A percentile compares a stretch with the other conserved stretches of the same genome.
These are phyloP conservation scores for Aureobasidium sp. DNA, from an alignment of 2,329 filamentous ascomycete species.

Conservation along the genomic window DNA sequence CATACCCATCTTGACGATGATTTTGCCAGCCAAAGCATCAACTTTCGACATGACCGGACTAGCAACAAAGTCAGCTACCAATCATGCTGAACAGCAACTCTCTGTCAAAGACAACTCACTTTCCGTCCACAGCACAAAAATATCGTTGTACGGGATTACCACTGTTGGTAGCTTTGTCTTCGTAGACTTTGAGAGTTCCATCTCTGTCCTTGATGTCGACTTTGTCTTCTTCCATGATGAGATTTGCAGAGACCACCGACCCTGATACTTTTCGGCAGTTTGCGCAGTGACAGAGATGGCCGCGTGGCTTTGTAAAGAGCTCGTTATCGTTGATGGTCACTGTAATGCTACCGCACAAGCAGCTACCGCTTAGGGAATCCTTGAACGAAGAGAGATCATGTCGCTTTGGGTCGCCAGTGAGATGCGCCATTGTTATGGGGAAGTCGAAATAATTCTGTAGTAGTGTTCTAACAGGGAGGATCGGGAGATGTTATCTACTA, in stretches of 20 bases:
- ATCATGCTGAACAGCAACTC: neutral
- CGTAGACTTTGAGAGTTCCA: conserved; percentile 39
- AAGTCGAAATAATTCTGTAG: neutral
- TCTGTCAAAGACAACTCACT: conserved; percentile 28
- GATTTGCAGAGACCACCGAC: conserved; percentile 35
- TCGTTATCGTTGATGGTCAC: conserved; percentile 41
- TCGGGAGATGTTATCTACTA: no score
- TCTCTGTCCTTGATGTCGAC: conserved; percentile 40
- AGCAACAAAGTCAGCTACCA: neutral
- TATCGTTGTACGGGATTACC: conserved; percentile 40
- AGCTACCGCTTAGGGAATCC: conserved; percentile 34
- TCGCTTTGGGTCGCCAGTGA: conserved; percentile 36
- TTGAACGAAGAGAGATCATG: conserved; percentile 31
- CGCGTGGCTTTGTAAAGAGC: conserved; percentile 40
- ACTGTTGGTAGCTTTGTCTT: conserved; percentile 40
- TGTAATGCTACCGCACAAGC: conserved; percentile 41
- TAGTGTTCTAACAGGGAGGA: no score
- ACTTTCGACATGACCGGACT: conserved; percentile 41
- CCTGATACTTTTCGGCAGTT: conserved; percentile 48
- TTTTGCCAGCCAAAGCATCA: conserved; percentile 30
- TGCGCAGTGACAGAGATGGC: conserved; percentile 45
- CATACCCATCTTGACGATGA: conserved; percentile 46
- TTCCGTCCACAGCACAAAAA: conserved; percentile 42
- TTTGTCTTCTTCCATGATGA: conserved; percentile 39
- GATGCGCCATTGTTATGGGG: conserved; percentile 23